Conservation (phyloP, 2,329 filamentous ascomycete species). For the Aspergillus thermomutatus region DNA sequence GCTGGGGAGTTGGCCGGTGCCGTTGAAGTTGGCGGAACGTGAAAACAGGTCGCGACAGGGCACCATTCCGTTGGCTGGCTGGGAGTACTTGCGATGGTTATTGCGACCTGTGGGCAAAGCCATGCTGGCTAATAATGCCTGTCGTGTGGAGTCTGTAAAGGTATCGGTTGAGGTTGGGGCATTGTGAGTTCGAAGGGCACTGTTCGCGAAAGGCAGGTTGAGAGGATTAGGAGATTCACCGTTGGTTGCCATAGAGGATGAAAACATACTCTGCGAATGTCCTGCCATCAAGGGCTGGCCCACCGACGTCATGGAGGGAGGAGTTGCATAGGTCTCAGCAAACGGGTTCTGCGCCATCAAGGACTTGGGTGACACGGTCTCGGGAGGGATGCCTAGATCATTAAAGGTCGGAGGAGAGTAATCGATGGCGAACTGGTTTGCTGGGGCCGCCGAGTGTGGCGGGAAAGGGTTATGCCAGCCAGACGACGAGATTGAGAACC, state of each 20-base stretch:
- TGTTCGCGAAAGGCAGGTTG: constrained; percentile 54
- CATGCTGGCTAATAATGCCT: constrained; percentile 60
- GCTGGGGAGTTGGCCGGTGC: constrained; percentile 63
- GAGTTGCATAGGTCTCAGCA: constrained; percentile 71
- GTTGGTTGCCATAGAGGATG: constrained; percentile 43
- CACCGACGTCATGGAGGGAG: constrained; percentile 70
- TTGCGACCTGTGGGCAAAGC: constrained; percentile 56
- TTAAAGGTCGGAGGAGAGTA: constrained; percentile 71
- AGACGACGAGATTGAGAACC: constrained; percentile 52
- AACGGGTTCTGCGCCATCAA: constrained; percentile 66
- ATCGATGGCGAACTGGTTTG: constrained; percentile 70
- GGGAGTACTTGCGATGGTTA: constrained; percentile 57
- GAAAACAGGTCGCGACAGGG: constrained; percentile 35
- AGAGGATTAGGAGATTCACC: constrained; percentile 47
- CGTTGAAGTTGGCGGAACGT: constrained; percentile 34
- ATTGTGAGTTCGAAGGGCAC: constrained; percentile 58
- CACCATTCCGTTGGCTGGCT: constrained; percentile 53
- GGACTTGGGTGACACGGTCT: constrained; percentile 74
- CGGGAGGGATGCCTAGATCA: constrained; percentile 66
- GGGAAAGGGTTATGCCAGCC: constrained; percentile 70
- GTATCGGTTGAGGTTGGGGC: constrained; percentile 61
- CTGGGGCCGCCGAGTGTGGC: constrained; percentile 63
- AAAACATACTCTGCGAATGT: constrained; percentile 52
- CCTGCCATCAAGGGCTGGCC: constrained; percentile 69
- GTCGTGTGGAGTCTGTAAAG: constrained; percentile 64